Evolutionary conservation across 768 basidiomycete genomes (phyloP), one percentile per base, ranked within the genome.

Genomic region (Mycena olivaceomarginata): DNA sequence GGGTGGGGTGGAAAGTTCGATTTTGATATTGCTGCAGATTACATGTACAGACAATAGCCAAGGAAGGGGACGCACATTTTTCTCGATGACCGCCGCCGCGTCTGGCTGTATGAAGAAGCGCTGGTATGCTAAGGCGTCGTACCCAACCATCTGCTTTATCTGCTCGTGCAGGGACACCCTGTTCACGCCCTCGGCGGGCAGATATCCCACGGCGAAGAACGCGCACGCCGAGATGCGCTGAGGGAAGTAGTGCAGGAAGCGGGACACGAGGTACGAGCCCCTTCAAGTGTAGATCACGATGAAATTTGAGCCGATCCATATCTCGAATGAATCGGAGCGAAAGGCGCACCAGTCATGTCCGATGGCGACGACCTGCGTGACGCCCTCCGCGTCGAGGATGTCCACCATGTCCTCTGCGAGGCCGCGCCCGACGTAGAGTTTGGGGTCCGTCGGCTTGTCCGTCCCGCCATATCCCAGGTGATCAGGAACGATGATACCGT

Each of bases 381-480:
- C 75, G 5, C 81, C 77, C 79, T 88, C 86, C 73, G 60, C 70
- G 70, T 90, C 86, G 25, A 90, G 82, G 60, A 90, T 84, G 62
- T 89, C 88, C 40, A 87, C 68, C 8, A 89, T 69, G 77, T 90
- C 90, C 67, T 86, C 78, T 37, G 81, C 83, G 45, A 53, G 51
- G 11, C 51, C 51, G 18, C 51, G 51, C 1, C 51, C 51, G 20
- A 53, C 51, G 16, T 53, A 92, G 10, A 82, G 78, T 7, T 74
- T 79, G 4, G 82, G 73, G 65, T 89, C 87, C 0, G 77, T 73
- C 2, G 91, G 91, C 75, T 90, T 90, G 77, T 85, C 85, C 11
- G 90, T 91, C 1, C 86, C 87, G 11, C 90, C 91, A 70, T 90
- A 91, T 5, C 91, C 91, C 39, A 92, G 86, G 85, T 90, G 85